phyloP scores from a whole-genome alignment of 2,329 filamentous ascomycete species.

The Diaporthe ampelina region DNA sequence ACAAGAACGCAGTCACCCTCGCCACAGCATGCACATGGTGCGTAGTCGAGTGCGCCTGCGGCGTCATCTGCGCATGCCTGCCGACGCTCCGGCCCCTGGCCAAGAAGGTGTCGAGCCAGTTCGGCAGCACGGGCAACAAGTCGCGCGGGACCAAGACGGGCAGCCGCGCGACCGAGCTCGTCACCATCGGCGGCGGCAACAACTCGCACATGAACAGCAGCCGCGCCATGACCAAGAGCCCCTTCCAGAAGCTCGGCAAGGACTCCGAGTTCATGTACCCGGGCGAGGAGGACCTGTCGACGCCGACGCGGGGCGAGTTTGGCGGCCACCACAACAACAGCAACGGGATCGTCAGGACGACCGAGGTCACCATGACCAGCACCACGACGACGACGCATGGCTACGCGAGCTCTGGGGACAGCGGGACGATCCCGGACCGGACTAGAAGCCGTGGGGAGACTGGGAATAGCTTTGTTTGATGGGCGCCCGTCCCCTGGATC shows the following conservation, averaged over 20 bases:
- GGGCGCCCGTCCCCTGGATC: neutral
- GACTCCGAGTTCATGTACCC: slow-evolving; percentile 25
- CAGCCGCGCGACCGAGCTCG: slow-evolving; percentile 35
- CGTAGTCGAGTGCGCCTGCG: slow-evolving; percentile 51
- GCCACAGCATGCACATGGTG: slow-evolving; percentile 51
- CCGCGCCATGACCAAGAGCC: slow-evolving; percentile 34
- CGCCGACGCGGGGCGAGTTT: slow-evolving; percentile 2
- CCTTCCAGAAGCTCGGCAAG: slow-evolving; percentile 36
- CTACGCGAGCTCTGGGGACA: slow-evolving; percentile 33
- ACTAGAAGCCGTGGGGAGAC: slow-evolving; percentile 8
- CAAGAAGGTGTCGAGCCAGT: slow-evolving; percentile 37
- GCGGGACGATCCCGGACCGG: slow-evolving; percentile 18
- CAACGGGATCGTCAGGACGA: slow-evolving; percentile 11
- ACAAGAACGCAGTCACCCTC: slow-evolving; percentile 45
- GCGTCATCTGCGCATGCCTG: slow-evolving; percentile 58
- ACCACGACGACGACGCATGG: neutral
- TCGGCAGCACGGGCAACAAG: slow-evolving; percentile 38
- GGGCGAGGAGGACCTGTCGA: slow-evolving; percentile 10
- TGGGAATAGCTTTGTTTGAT: slow-evolving; percentile 28
- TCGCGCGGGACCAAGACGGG: neutral
- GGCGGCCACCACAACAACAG: neutral
- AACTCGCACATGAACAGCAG: slow-evolving; percentile 23
- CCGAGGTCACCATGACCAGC: slow-evolving; percentile 20
- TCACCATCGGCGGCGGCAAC: slow-evolving; percentile 34
- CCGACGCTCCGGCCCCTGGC: slow-evolving; percentile 56